Base-by-base conservation (phyloP, 2,329 filamentous ascomycete species). In the Zalaria obscura region DNA sequence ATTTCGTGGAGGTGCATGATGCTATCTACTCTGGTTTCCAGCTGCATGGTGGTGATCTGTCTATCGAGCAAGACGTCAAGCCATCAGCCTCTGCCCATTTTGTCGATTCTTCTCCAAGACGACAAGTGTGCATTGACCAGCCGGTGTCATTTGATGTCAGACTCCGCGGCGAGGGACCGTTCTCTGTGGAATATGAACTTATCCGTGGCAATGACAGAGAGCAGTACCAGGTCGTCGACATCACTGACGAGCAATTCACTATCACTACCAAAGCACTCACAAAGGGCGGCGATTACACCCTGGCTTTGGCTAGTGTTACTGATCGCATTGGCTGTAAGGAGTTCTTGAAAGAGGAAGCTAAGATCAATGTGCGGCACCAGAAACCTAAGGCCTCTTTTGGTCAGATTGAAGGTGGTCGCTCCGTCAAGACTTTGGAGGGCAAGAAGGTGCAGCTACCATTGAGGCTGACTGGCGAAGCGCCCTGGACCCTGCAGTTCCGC, bases 141-240 rank as follows among this genome's bases (percentile, higher is more conserved):
- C 71, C 79, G 18, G 76, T 88, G 5, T 74, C 79, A 28, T 76
- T 91, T 27, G 76, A 85, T 42, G 76, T 95, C 33, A 63, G 71
- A 40, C 73, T 96, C 35, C 69, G 77, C 36, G 91, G 93, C 35
- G 87, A 96, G 52, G 72, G 79, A 11, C 91, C 93, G 0, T 96
- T 89, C 69, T 82, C 72, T 25, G 65, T 98, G 33, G 87, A 96
- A 56, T 98, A 93, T 66, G 91, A 96, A 60, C 68, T 95, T 34
- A 75, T 95, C 5, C 84, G 96, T 61, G 83, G 87, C 42, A 88
- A 88, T 42, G 93, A 83, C 62, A 77, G 88, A 40, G 79, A 76
- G 47, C 80, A 83, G 40, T 73, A 81, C 51, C 74, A 72, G 42
- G 68, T 76, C 26, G 68, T 74, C 1, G 68, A 73, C 43, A 83